These are phyloP conservation scores for Microbotryum saponariae DNA, from an alignment of 1,284 basidiomycete species.

Conservation along the genomic window DNA sequence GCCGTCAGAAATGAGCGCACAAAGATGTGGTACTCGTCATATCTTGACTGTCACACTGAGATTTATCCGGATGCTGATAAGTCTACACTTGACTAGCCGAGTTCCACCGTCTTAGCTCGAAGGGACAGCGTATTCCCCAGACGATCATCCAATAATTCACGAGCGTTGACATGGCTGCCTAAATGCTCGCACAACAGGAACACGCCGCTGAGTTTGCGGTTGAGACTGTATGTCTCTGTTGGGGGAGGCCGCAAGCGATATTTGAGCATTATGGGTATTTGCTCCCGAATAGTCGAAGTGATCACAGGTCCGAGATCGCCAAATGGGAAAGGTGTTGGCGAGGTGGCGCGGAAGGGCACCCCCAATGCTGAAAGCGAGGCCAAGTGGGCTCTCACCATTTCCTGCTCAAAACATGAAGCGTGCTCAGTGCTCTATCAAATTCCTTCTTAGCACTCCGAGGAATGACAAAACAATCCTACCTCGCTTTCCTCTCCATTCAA, in stretches of 20 bases:
- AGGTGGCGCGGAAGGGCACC: constrained; percentile 62
- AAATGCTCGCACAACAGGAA: constrained; percentile 84
- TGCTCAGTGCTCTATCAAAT: neutral
- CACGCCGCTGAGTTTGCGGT: constrained; percentile 87
- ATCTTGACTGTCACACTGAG: too few species aligned
- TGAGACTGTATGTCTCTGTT: constrained; percentile 86
- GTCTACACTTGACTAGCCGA: too few species aligned
- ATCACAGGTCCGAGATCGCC: constrained; percentile 52
- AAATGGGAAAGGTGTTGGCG: constrained; percentile 59
- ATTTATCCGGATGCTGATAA: too few species aligned
- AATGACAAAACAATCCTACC: constrained; percentile 44
- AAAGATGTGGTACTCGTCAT: too few species aligned
- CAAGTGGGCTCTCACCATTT: constrained; percentile 83
- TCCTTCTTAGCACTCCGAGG: neutral
- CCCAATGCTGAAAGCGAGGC: constrained; percentile 68
- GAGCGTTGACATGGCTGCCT: constrained; percentile 66
- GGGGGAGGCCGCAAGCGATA: constrained; percentile 88
- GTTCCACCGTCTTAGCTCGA: too few species aligned
- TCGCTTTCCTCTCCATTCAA: constrained; percentile 81
- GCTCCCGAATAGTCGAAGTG: constrained; percentile 63
- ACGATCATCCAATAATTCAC: constrained; percentile 58
- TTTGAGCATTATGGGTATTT: constrained; percentile 85
- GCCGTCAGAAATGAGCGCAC: too few species aligned
- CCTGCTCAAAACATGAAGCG: constrained; percentile 43
- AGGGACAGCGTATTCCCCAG: too few species aligned